Evolutionary conservation across 495 filamentous ascomycete species (phyloP).

Genomic region (Hypomontagnella submonticulosa): DNA sequence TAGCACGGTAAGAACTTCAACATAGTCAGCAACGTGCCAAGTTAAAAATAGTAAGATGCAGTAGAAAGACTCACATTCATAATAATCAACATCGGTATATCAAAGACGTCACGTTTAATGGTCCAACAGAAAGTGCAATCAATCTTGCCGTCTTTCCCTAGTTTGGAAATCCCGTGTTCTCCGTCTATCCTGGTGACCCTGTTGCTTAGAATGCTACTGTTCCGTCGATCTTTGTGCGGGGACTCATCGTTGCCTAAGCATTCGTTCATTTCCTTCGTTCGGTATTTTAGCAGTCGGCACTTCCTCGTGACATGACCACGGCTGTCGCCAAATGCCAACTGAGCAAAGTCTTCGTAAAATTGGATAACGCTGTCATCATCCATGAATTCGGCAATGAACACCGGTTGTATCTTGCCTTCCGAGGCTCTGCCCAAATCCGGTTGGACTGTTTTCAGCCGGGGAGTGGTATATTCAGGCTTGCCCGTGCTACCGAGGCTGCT

Average conservation of each 20-base stretch:
- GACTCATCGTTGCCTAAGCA: constrained; percentile 45
- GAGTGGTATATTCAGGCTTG: constrained; percentile 57
- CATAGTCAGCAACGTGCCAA: constrained; percentile 34
- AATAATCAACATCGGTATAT: constrained; percentile 97
- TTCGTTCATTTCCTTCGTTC: constrained; percentile 70
- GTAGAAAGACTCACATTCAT: constrained; percentile 82
- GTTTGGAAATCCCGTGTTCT: constrained; percentile 78
- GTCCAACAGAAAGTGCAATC: constrained; percentile 97
- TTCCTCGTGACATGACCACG: constrained; percentile 82
- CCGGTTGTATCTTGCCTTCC: constrained; percentile 65
- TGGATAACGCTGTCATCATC: constrained; percentile 93
- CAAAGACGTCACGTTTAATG: constrained; percentile 95
- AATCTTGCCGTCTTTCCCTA: constrained; percentile 88
- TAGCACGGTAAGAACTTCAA: constrained; percentile 63
- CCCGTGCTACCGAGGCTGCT: constrained; percentile 47
- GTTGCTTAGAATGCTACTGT: constrained; percentile 61
- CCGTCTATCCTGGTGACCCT: constrained; percentile 72
- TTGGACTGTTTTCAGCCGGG: constrained; percentile 55
- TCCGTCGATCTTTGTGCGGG: constrained; percentile 55
- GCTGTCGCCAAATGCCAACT: constrained; percentile 89
- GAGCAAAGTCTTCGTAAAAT: constrained; percentile 96
- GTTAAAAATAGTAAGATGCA: not conserved
- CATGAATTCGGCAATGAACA: constrained; percentile 90
- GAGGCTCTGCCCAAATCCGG: constrained; percentile 46
- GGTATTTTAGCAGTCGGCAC: constrained; percentile 92